These are phyloP conservation scores for Striga asiatica DNA, from an alignment of 257 asterid species.

Conservation along the genomic window DNA sequence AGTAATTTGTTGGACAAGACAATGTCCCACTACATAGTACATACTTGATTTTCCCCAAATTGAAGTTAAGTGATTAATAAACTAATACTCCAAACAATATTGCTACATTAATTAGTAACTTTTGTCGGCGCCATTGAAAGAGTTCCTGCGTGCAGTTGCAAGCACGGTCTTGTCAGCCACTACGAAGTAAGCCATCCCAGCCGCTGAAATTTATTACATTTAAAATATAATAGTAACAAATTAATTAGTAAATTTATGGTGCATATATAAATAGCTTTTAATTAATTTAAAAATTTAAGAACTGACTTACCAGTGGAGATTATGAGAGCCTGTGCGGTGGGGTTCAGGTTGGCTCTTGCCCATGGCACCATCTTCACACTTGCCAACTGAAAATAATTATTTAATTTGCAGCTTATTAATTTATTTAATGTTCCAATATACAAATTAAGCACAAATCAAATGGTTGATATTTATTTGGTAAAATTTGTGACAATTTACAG, in stretches of 20 bases:
- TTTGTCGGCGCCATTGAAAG: slow-evolving; percentile 38
- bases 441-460: too few relatives aligned
- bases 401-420: neutral
- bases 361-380: slow-evolving; percentile 73
- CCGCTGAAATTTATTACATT: slow-evolving; percentile 22
- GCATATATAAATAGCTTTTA: neutral
- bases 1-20: too few relatives aligned
- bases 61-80: too few relatives aligned
- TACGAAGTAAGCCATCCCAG: slow-evolving; percentile 82
- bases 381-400: slow-evolving; percentile 32
- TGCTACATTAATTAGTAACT: too few relatives aligned
- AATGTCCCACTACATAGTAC: too few relatives aligned
- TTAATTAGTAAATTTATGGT: neutral
- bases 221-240: neutral
- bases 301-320: slow-evolving; percentile 64
- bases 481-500: too few relatives aligned
- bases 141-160: slow-evolving; percentile 61
- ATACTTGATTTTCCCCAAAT: too few relatives aligned
- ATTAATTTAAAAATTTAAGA: too few relatives aligned
- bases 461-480: too few relatives aligned
- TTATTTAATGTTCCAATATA: too few relatives aligned
- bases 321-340: slow-evolving; percentile 84
- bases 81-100: too few relatives aligned
- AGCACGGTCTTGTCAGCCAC: slow-evolving; percentile 88
- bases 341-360: slow-evolving; percentile 77